Evolutionary conservation across 352 stramenopile species (phyloP), one percentile per base, ranked within the genome.

Genomic region (Pythium dissimile): DNA sequence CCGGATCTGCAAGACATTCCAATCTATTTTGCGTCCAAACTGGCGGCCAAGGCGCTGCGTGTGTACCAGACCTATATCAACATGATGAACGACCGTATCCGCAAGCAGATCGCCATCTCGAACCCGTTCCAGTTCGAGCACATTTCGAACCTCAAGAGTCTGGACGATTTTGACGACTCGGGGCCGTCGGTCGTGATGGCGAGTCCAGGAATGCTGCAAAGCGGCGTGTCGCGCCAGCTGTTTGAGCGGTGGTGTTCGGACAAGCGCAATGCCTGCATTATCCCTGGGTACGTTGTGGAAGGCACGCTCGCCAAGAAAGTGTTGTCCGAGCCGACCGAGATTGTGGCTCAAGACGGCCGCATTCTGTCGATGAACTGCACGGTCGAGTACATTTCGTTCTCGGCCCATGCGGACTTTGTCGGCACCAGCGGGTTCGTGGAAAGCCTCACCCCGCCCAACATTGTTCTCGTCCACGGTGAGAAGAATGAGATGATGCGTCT

Each of bases 1-100:
- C 83, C 84, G 12, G 88, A 96, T 63, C 65, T 99, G 45, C 96
- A 99, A 48, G 85, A 97, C 44, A 96, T 99, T 34, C 97, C 97
- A 13, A 98, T 99, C 65, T 99, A 98, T 72, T 99, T 99, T 81
- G 96, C 96, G 5, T 98, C 92, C 31, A 98, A 98, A 51, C 69
- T 99, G 43, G 97, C 97, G 8, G 92, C 83, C 20, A 95, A 98
- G 62, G 95, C 96, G 5, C 72, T 99, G 61, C 83, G 97, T 31
- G 95, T 99, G 20, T 99, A 99, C 84, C 95, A 99, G 70, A 99
- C 96, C 16, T 99, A 99, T 74, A 98, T 99, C 53, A 99, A 99
- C 71, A 99, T 99, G 95, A 99, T 99, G 97, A 99, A 99, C 77
- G 88, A 96, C 8, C 86, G 97, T 54, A 98, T 96, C 42, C 84